Base-by-base conservation (phyloP, 371 early-diverging fungal genomes). In the Zychaea mexicana region DNA sequence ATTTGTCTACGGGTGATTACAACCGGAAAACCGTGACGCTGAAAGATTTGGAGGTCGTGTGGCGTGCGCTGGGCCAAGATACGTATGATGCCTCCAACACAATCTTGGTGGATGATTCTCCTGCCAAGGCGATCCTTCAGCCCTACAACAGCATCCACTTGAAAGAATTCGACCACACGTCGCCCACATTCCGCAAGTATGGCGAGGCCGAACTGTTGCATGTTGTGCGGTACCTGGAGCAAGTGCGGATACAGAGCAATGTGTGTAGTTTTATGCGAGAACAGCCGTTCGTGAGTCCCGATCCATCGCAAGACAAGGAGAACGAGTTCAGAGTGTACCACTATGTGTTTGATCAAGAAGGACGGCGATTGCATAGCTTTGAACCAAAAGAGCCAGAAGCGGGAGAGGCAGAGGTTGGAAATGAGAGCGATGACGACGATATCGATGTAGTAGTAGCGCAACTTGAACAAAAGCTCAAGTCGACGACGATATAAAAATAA, bases 41-140 rank as follows among this genome's bases (percentile, higher is more conserved):
- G 46, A 92, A 92, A 64, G 87, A 92, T 55, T 71, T 92, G 28
- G 74, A 81, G 19, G 64, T 68, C 22, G 77, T 88, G 1, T 88
- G 88, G 84, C 57, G 68, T 1, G 32, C 67, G 17, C 65, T 72
- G 19, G 53, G 26, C 12, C 68, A 72, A 3, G 57, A 30, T 2
- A 67, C 68, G 10, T 92, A 78, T 67, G 78, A 86, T 65, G 78
- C 85, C 24, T 83, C 85, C 4, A 91, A 90, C 60, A 92, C 88
- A 0, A 70, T 92, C 2, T 57, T 92, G 26, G 64, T 92, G 9
- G 92, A 92, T 52, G 92, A 92, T 72, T 88, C 90, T 8, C 70
- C 73, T 2, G 65, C 69, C 47, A 92, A 92, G 70, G 72, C 85
- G 0, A 75, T 74, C 3, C 52, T 85, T 55, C 92, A 92, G 56